phyloP scores from a whole-genome alignment of 768 basidiomycete species.

The Suillus bovinus region DNA sequence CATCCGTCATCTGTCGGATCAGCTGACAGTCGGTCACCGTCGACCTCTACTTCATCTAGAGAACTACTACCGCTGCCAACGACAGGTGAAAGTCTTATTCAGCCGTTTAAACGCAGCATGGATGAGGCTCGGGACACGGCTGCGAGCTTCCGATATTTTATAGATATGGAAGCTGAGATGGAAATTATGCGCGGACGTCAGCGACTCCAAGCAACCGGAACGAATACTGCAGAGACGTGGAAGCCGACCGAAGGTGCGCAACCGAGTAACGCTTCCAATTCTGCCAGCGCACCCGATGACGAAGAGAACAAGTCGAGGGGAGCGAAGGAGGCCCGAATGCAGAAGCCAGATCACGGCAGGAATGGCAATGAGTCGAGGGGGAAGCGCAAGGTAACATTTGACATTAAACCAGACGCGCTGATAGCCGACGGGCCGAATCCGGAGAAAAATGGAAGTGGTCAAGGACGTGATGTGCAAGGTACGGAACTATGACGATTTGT shows the following conservation, averaged over 20 bases:
- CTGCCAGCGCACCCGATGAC: constrained; percentile 13
- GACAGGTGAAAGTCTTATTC: constrained; percentile 27
- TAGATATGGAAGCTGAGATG: constrained; percentile 44
- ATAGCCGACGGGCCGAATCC: constrained; percentile 42
- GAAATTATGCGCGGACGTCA: constrained; percentile 26
- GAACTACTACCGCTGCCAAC: constrained; percentile 23
- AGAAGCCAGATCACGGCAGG: constrained; percentile 23
- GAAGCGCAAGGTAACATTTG: constrained; percentile 74
- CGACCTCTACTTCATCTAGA: constrained; percentile 21
- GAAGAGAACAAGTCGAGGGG: constrained; percentile 14
- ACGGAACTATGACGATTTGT: constrained; percentile 17
- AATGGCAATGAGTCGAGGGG: constrained; percentile 42
- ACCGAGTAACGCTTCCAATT: constrained; percentile 15
- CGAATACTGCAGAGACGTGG: constrained; percentile 6
- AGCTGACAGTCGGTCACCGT: constrained; percentile 18
- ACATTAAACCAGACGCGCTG: constrained; percentile 58
- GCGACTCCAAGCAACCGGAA: constrained; percentile 13
- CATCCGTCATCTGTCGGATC: constrained; percentile 34
- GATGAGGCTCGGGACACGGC: constrained; percentile 45
- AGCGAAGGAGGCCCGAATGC: constrained; percentile 15
- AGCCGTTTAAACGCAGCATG: constrained; percentile 48
- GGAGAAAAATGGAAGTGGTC: constrained; percentile 34
- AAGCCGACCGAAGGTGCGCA: constrained; percentile 11
- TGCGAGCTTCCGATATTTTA: constrained; percentile 48
- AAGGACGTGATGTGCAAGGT: constrained; percentile 46